Percentiles rank a stretch among this genome's conserved stretches.
Conservation (phyloP, 2,329 filamentous ascomycete species). For the Rutstroemia sp. region DNA sequence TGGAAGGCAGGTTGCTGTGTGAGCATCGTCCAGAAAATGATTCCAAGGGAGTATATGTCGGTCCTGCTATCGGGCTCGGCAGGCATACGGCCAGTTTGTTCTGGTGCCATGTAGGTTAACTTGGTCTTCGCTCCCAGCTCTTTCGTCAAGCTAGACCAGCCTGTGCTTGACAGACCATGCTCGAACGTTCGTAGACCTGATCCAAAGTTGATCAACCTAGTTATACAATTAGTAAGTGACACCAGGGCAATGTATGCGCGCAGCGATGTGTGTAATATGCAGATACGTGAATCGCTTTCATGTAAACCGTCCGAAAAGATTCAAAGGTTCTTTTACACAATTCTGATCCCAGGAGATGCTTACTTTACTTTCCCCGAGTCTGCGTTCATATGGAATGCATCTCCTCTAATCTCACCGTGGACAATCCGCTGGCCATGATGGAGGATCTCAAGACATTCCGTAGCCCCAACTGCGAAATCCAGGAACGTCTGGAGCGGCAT, state of each 20-base stretch:
- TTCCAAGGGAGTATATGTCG: conserved; percentile 87
- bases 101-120: conserved; percentile 84
- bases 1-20: conserved; percentile 75
- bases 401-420: conserved; percentile 83
- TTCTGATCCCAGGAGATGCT: background rate
- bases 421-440: conserved; percentile 82
- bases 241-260: no score
- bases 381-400: conserved; percentile 80
- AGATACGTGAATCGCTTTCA: no score
- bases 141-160: conserved; percentile 77
- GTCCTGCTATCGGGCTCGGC: conserved; percentile 87
- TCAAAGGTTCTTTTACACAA: no score
- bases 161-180: conserved; percentile 76
- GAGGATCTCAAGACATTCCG: conserved; percentile 80
- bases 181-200: conserved; percentile 85
- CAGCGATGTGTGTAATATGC: no score
- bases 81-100: conserved; percentile 89
- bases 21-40: conserved; percentile 81
- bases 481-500: conserved; percentile 72
- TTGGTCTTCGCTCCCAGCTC: conserved; percentile 85
- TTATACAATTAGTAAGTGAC: background rate
- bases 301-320: no score
- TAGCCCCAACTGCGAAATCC: conserved; percentile 84
- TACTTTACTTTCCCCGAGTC: conserved; percentile 62
- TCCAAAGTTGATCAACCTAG: conserved; percentile 66